Conservation (phyloP, 345 rosid species). For the Boechera divaricarpa region DNA sequence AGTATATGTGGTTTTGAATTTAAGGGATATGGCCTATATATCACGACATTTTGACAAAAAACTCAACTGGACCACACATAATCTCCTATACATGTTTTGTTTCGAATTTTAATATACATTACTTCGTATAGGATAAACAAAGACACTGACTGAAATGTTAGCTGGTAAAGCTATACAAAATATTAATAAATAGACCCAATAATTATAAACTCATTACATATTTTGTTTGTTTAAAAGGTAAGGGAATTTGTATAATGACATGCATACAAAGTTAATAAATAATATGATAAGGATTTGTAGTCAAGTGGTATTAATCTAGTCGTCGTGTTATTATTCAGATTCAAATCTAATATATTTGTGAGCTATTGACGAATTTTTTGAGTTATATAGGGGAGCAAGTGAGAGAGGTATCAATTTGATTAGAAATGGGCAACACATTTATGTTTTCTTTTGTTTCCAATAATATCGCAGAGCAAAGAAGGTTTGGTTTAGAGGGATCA, state of each 20-base stretch:
- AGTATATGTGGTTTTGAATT: slow-evolving; percentile 6
- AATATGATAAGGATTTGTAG: too few species aligned
- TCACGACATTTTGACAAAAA: slow-evolving; percentile 34
- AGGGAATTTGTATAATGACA: neutral
- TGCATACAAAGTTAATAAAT: neutral
- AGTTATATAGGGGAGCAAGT: neutral
- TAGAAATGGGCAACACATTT: slow-evolving; percentile 19
- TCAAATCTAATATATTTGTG: too few species aligned
- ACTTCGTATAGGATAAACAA: too few species aligned
- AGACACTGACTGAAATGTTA: neutral
- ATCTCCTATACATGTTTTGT: slow-evolving; percentile 5
- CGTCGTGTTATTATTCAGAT: too few species aligned
- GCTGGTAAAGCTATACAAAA: neutral
- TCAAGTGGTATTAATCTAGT: too few species aligned
- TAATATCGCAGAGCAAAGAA: slow-evolving; percentile 6
- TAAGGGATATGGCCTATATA: slow-evolving; percentile 20
- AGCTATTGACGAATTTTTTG: too few species aligned
- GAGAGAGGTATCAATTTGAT: neutral
- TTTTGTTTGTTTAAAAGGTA: neutral
- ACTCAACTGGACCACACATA: slow-evolving; percentile 32
- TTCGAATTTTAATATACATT: neutral
- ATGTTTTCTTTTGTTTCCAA: slow-evolving; percentile 19
- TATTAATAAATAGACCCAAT: neutral
- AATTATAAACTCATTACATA: neutral
- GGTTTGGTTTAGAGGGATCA: slow-evolving; percentile 24